Base-by-base conservation (phyloP, 2,329 filamentous ascomycete genomes). In the Escovopsis weberi region DNA sequence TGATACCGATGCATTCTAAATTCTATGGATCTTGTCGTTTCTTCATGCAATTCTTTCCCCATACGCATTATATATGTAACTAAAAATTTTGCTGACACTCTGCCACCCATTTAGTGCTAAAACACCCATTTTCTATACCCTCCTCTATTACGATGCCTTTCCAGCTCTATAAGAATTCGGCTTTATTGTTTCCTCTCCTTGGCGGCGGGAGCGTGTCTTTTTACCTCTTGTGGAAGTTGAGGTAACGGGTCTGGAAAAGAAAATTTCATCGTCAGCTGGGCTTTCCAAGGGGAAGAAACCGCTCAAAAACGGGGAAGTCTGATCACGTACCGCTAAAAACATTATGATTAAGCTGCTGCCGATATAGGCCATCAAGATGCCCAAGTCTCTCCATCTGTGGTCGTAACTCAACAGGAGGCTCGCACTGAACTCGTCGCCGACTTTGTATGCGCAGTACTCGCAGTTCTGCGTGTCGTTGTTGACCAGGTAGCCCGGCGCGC, bases 371-470 rank as follows among this genome's bases (percentile, higher is more conserved):
- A 74, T 51, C 51, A 80, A 81, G 47, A 94, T 93, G 2, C 85
- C 87, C 44, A 91, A 45, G 51, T 94, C 85, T 43, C 86, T 74
- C 86, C 86, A 94, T 12, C 86, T 67, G 49, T 83, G 62, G 37
- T 66, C 64, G 52, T 80, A 94, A 2, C 63, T 65, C 53, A 93
- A 72, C 2, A 72, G 70, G 15, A 93, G 69, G 0, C 75, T 69
- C 42, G 65, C 56, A 56, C 84, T 93, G 55, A 89, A 94, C 63
- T 94, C 70, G 50, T 94, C 82, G 28, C 86, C 87, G 11, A 84
- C 65, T 47, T 73, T 78, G 64, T 78, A 93, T 1, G 85, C 83
- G 55, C 87, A 94, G 64, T 93, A 94, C 53, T 81, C 66, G 63
- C 87, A 94, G 19, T 68, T 62, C 38, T 64, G 72, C 0, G 82